A percentile compares a stretch with the other conserved stretches of the same genome.
phyloP scores from a whole-genome alignment of 192 early-diverging fungal species.

The Coemansia sp. region DNA sequence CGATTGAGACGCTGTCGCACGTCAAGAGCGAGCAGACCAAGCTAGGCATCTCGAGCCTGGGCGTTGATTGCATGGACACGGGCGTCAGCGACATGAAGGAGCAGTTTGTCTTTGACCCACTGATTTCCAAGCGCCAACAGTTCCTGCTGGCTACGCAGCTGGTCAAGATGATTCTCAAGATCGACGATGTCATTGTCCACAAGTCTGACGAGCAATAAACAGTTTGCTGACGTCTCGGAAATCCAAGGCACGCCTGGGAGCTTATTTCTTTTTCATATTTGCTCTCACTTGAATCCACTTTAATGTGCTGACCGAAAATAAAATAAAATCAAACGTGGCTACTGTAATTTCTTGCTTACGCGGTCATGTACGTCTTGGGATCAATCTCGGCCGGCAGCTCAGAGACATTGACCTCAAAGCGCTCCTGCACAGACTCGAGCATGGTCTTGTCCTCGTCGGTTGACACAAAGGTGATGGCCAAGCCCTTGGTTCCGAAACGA shows the following conservation, averaged over 20 bases:
- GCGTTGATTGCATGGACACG: conserved; percentile 93
- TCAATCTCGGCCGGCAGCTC: conserved; percentile 87
- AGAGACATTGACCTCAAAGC: conserved; percentile 94
- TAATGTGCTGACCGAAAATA: too few species aligned
- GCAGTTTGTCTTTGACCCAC: conserved; percentile 97
- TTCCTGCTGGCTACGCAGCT: conserved; percentile 96
- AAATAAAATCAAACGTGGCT: too few species aligned
- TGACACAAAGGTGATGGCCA: conserved; percentile 91
- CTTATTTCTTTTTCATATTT: too few species aligned
- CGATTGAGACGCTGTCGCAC: conserved; percentile 94
- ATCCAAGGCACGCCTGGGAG: too few species aligned
- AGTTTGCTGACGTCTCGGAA: too few species aligned
- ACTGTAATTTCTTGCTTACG: conserved; percentile 10
- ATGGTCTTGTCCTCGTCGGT: conserved; percentile 74
- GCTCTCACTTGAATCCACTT: too few species aligned
- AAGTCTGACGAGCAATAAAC: conserved; percentile 34
- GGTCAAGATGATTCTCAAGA: conserved; percentile 98
- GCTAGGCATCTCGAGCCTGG: conserved; percentile 83
- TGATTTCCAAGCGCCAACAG: conserved; percentile 99
- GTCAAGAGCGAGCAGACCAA: conserved; percentile 92
- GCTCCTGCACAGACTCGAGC: conserved; percentile 84
- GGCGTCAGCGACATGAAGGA: conserved; percentile 97
- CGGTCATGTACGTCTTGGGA: conserved; percentile 74
- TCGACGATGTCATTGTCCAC: conserved; percentile 81
- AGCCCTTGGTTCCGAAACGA: conserved; percentile 98